Evolutionary conservation across 176 grass and related monocot species (phyloP), one percentile per base, ranked within the genome.

Genomic region (Zizania latifolia): DNA sequence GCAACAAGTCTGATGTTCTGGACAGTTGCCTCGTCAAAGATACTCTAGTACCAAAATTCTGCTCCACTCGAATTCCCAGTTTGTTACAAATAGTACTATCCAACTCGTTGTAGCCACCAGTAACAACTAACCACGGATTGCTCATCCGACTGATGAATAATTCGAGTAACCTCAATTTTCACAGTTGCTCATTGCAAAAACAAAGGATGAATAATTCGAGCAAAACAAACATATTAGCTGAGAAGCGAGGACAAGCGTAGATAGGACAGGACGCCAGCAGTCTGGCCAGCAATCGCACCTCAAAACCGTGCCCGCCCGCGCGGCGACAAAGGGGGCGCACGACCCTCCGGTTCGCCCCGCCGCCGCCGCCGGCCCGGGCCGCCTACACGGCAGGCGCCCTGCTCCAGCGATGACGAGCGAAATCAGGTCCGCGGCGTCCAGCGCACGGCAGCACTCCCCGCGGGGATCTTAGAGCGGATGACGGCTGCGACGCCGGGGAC

Each of bases 281-380:
- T 21, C 14, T 26, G 54, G 67, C 17, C 23, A 24, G 2, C 28
- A 68, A 61, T 19, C 85, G 51, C 85, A 83, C 85, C 74, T 87
- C 61, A 87, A 71, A 40, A 61, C 62, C 74, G 76, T 61, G 68
- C 70, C 48, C 70, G 62, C 41, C 41, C 81, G 55, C 40, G 17
- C 67, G 67, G 32, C 58, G 72, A 77, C 53, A 83, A 69, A 21
- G 17, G n/a, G n/a, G 51, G 76, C 51, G 65, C 78, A 39, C 48
- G 62, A 19, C 30, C 55, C 63, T 26, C 55, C 39, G 33, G 53
- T 10, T 51, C 4, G 41, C 22, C 39, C 84, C 65, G 65, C 11
- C 66, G 34, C 78, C 85, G 66, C 72, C 29, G 38, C 72, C 85
- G 62, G 35, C 58, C 24, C 41, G n/a, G 14, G 58, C 58, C 58